phyloP scores from a whole-genome alignment of 805 yeast species.

The Ogataea thermomethanolica region DNA sequence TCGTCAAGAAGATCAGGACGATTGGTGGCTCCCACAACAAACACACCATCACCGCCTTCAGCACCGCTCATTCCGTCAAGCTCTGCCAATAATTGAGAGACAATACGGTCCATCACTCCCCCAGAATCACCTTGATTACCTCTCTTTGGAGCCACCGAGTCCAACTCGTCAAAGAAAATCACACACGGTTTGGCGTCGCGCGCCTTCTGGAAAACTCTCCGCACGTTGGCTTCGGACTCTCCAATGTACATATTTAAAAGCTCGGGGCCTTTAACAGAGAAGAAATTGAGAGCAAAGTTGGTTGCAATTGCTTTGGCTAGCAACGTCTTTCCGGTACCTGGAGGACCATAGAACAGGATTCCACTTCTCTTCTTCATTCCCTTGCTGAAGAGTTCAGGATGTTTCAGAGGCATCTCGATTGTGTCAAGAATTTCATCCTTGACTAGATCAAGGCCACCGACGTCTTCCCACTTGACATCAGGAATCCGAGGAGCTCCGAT shows the following conservation, averaged over 20 bases:
- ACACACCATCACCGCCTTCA: slow-evolving; percentile 78
- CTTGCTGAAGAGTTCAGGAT: slow-evolving; percentile 81
- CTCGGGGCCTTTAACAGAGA: slow-evolving; percentile 97
- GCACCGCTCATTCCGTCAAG: slow-evolving; percentile 93
- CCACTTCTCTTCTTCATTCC: slow-evolving; percentile 95
- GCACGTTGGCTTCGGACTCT: slow-evolving; percentile 95
- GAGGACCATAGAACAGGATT: slow-evolving; percentile 94
- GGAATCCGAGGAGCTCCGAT: slow-evolving; percentile 98
- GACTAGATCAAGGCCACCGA: slow-evolving; percentile 89
- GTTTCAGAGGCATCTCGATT: slow-evolving; percentile 91
- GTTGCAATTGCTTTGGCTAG: slow-evolving; percentile 97
- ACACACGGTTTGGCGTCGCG: slow-evolving; percentile 98
- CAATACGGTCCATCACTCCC: slow-evolving; percentile 98
- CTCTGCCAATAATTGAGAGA: slow-evolving; percentile 91
- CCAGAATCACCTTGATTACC: slow-evolving; percentile 99
- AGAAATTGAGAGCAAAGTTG: slow-evolving; percentile 87
- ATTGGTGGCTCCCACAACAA: slow-evolving; percentile 98
- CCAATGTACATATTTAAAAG: slow-evolving; percentile 96
- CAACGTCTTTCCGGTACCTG: slow-evolving; percentile 96
- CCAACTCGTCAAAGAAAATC: slow-evolving; percentile 94
- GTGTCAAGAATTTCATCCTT: slow-evolving; percentile 94
- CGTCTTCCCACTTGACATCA: slow-evolving; percentile 93
- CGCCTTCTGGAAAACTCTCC: slow-evolving; percentile 90
- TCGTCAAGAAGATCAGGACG: slow-evolving; percentile 94
- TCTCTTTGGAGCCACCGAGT: slow-evolving; percentile 96